Percentiles rank a stretch among this genome's conserved stretches.
These are phyloP conservation scores for Macadamia integrifolia DNA, from an alignment of 164 flowering plant species.

Conservation along the genomic window DNA sequence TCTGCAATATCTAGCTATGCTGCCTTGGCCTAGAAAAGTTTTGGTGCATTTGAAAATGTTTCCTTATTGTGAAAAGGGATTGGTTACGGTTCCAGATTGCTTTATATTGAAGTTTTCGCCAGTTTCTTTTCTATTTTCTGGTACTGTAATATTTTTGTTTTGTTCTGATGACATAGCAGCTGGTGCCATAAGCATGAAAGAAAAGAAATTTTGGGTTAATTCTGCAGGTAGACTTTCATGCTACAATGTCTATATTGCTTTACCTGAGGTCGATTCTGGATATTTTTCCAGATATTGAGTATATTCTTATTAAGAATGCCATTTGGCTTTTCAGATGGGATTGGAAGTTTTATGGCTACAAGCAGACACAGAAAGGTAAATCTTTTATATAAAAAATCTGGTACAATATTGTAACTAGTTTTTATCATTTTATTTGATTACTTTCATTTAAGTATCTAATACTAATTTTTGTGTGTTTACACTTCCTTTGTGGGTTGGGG, in stretches of 20 bases:
- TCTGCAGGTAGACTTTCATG: slow-evolving; percentile 30
- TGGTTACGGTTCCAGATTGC: not conserved
- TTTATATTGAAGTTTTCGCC: not conserved
- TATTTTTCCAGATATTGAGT: not conserved
- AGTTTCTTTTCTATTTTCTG: not conserved
- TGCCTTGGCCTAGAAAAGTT: not conserved
- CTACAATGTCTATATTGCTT: not conserved
- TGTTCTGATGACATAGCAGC: slow-evolving; percentile 20
- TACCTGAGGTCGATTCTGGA: not conserved
- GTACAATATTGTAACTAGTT: too few relatives aligned
- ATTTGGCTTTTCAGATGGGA: slow-evolving; percentile 34
- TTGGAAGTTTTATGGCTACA: slow-evolving; percentile 24
- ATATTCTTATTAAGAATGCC: not conserved
- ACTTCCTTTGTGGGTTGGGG: too few relatives aligned
- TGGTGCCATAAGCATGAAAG: slow-evolving; percentile 26
- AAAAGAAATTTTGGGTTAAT: slow-evolving; percentile 25
- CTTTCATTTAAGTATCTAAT: too few relatives aligned
- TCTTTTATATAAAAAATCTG: too few relatives aligned
- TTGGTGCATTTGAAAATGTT: not conserved
- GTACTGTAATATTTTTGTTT: not conserved
- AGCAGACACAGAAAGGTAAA: slow-evolving; percentile 43
- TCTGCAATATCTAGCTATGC: not conserved
- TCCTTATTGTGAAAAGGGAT: too few relatives aligned
- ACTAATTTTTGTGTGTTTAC: too few relatives aligned
- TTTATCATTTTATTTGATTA: too few relatives aligned